Percentiles rank a stretch among this genome's conserved stretches.
Evolutionary conservation across 129 eudicot genomes (phyloP).

Genomic region (Oenanthe sinensis): DNA sequence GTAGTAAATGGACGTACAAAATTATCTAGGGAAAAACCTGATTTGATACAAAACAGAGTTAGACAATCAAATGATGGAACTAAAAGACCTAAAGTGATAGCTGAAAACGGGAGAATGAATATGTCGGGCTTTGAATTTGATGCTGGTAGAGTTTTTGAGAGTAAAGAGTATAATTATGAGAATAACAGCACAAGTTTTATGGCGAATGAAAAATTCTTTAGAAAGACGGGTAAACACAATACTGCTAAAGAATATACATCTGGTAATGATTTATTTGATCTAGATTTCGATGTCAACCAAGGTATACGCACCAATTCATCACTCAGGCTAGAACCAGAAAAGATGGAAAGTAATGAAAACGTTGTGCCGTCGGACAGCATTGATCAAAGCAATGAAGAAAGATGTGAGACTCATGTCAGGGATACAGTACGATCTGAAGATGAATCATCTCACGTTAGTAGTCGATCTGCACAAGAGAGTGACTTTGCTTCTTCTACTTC

Average conservation of each 20-base stretch:
- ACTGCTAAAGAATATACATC: conserved; percentile 28
- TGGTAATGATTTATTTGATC: conserved; percentile 28
- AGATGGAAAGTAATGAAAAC: conserved; percentile 17
- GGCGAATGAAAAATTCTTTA: conserved; percentile 19
- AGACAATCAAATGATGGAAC: conserved; percentile 12
- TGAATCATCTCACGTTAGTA: conserved; percentile 13
- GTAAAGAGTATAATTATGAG: conserved; percentile 23
- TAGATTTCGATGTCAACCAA: conserved; percentile 30
- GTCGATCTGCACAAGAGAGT: conserved; percentile 21
- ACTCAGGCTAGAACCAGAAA: conserved; percentile 26
- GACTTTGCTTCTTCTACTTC: conserved; percentile 39
- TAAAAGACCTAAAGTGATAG: conserved; percentile 19
- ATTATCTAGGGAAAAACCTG: conserved; percentile 8
- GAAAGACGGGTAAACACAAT: conserved; percentile 16
- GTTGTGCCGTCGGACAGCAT: conserved; percentile 16
- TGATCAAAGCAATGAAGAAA: conserved; percentile 23
- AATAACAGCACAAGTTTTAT: conserved; percentile 24
- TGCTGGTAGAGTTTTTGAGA: conserved; percentile 30
- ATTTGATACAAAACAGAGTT: conserved; percentile 19
- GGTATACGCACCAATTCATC: conserved; percentile 27
- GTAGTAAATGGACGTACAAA: not conserved
- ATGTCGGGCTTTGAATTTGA: conserved; percentile 20
- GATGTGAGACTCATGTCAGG: conserved; percentile 8
- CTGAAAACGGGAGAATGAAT: conserved; percentile 24
- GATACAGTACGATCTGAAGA: conserved; percentile 19